Conservation (phyloP, 2,329 filamentous ascomycete species). For the Massarina eburnea region DNA sequence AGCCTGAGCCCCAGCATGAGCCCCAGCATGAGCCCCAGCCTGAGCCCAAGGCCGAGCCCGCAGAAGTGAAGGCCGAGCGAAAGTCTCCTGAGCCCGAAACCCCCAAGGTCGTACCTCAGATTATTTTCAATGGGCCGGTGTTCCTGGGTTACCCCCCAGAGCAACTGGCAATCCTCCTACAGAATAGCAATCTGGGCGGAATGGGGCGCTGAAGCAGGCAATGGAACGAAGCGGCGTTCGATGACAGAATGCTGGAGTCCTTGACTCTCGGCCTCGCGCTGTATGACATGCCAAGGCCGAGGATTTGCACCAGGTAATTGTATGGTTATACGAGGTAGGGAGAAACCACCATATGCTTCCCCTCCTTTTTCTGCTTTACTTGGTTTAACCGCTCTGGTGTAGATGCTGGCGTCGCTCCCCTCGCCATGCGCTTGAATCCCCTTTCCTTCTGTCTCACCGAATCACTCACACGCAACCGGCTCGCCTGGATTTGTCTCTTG, state of each 20-base stretch:
- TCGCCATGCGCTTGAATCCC: background rate
- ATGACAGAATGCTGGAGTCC: background rate
- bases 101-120: conserved; percentile 56
- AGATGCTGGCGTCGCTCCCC: background rate
- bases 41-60: conserved; percentile 6
- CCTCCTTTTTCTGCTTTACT: conserved; percentile 4
- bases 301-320: conserved; percentile 22
- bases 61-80: conserved; percentile 4
- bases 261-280: background rate
- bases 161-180: conserved; percentile 36
- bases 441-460: background rate
- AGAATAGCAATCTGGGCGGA: conserved; percentile 41
- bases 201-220: conserved; percentile 22
- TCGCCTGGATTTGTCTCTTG: no score
- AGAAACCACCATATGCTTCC: conserved; percentile 15
- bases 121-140: conserved; percentile 90
- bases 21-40: no score
- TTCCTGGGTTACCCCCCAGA: conserved; percentile 76
- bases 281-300: conserved; percentile 10
- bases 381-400: background rate
- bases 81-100: conserved; percentile 6
- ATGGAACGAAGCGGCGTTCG: background rate
- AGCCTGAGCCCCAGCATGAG: conserved; percentile 14
- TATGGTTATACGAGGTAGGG: conserved; percentile 30
- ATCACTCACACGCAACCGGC: no score